Evolutionary conservation across 1,139 yeast genomes (phyloP).

Genomic region (Scheffersomyces cryptocercus): DNA sequence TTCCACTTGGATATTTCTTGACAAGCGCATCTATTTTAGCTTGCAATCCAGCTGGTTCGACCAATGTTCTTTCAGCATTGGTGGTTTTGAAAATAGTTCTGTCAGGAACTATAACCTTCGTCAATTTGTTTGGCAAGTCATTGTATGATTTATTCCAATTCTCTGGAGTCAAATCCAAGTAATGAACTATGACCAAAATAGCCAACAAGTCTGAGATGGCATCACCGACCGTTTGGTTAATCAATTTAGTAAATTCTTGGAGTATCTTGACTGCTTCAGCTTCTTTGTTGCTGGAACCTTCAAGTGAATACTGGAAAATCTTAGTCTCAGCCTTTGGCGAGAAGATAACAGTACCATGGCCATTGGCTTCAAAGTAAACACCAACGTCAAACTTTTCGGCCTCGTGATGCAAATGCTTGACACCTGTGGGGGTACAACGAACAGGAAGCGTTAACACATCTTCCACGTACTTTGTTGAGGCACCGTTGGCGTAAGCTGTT

Average conservation of each 20-base stretch:
- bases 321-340: constrained; percentile 53
- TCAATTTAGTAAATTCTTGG: constrained; percentile 61
- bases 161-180: constrained; percentile 55
- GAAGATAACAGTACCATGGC: constrained; percentile 97
- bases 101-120: constrained; percentile 82
- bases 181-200: constrained; percentile 65
- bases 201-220: constrained; percentile 87
- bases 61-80: constrained; percentile 83
- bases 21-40: constrained; percentile 67
- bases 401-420: constrained; percentile 89
- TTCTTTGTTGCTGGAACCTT: constrained; percentile 18
- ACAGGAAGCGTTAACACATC: constrained; percentile 72
- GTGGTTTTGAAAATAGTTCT: constrained; percentile 79
- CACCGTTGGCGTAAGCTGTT: constrained; percentile 97
- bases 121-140: constrained; percentile 84
- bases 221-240: constrained; percentile 97
- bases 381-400: constrained; percentile 87
- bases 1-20: constrained; percentile 56
- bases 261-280: constrained; percentile 54
- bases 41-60: constrained; percentile 80
- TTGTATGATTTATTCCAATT: constrained; percentile 78
- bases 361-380: constrained; percentile 95
- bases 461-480: constrained; percentile 73
- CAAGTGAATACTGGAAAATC: constrained; percentile 25
- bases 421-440: constrained; percentile 92